A percentile compares a stretch with the other conserved stretches of the same genome.
Evolutionary conservation across 768 basidiomycete species (phyloP).

Genomic region (Tylopilus sp.): DNA sequence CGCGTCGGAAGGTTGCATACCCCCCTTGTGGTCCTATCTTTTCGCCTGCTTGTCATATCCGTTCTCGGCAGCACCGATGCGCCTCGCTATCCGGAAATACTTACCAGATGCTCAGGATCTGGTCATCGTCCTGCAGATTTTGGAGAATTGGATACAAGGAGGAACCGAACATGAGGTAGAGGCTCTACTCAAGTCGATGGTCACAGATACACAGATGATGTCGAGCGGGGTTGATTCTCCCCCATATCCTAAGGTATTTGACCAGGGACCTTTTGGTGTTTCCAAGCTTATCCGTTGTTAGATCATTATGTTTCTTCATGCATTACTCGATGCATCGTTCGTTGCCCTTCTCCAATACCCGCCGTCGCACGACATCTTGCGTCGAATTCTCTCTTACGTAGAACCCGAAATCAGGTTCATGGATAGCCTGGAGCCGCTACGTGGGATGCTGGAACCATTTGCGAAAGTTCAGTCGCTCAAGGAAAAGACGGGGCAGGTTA

Average conservation of each 20-base stretch:
- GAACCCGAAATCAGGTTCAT: conserved; percentile 52
- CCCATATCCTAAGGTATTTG: conserved; percentile 36
- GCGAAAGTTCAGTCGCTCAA: conserved; percentile 49
- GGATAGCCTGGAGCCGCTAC: conserved; percentile 50
- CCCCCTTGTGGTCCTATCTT: conserved; percentile 37
- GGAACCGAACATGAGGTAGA: conserved; percentile 26
- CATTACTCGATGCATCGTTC: conserved; percentile 69
- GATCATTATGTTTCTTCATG: conserved; percentile 60
- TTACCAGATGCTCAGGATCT: conserved; percentile 40
- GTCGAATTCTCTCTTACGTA: conserved; percentile 46
- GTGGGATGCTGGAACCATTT: conserved; percentile 63
- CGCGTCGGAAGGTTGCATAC: conserved; percentile 22
- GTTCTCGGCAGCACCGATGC: conserved; percentile 36
- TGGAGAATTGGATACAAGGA: conserved; percentile 40
- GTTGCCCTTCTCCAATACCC: conserved; percentile 62
- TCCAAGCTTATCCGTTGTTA: conserved; percentile 39
- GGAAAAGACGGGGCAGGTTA: conserved; percentile 37
- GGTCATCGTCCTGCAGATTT: conserved; percentile 32
- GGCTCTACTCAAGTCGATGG: conserved; percentile 21
- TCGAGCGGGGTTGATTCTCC: conserved; percentile 15
- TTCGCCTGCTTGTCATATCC: conserved; percentile 39
- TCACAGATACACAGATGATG: conserved; percentile 13
- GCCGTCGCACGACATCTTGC: conserved; percentile 54
- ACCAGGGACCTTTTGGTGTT: conserved; percentile 30
- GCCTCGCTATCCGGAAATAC: conserved; percentile 42